A percentile compares a stretch with the other conserved stretches of the same genome.
phyloP scores from a whole-genome alignment of 2,329 filamentous ascomycete genomes.

The Fusarium poae region DNA sequence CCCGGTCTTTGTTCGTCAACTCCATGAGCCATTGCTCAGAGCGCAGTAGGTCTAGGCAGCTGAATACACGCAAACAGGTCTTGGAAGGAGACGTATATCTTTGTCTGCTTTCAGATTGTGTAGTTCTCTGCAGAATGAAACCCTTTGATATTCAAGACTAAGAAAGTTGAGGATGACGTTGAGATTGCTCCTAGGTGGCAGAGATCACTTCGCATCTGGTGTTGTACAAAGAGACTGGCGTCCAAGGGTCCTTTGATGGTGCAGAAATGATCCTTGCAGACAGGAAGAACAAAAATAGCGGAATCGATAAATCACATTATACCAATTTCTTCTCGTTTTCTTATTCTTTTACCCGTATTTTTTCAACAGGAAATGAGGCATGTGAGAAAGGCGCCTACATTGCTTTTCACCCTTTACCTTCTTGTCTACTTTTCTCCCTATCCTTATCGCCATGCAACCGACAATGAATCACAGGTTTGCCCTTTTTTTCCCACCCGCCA shows the following conservation, averaged over 20 bases:
- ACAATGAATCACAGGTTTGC: neutral
- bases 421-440: accelerated
- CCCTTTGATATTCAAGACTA: neutral
- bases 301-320: neutral
- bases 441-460: neutral
- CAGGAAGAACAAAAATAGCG: too few relatives aligned
- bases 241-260: neutral
- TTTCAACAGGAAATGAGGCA: too few relatives aligned
- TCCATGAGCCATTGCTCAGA: too few relatives aligned
- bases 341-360: too few relatives aligned
- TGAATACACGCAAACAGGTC: too few relatives aligned
- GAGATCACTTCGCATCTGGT: neutral
- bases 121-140: neutral
- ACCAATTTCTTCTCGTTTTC: too few relatives aligned
- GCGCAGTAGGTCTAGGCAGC: neutral
- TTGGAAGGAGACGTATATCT: neutral
- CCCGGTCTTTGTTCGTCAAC: neutral
- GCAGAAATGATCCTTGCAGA: neutral
- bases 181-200: neutral
- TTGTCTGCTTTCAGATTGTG: too few relatives aligned
- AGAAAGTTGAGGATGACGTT: too few relatives aligned
- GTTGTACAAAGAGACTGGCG: neutral
- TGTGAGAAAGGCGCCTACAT: too few relatives aligned
- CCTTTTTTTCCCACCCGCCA: neutral
- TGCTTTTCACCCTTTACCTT: neutral